Evolutionary conservation across 257 asterid genomes (phyloP), one percentile per base, ranked within the genome.

Genomic region (Solanum etuberosum): DNA sequence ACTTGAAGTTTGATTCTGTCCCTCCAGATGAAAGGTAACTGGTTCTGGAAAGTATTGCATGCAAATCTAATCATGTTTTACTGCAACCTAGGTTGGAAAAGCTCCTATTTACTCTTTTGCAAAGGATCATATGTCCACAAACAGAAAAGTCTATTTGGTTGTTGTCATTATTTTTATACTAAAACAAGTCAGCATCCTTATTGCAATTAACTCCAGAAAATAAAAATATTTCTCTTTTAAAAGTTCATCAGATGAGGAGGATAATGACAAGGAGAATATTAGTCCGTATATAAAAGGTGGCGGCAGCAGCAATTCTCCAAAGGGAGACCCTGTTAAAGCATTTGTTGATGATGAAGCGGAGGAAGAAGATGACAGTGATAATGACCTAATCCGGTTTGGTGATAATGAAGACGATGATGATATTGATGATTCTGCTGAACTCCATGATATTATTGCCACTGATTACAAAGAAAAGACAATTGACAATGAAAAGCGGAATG

Each of bases 331-430:
- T 68, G 95, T 94, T 72, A 94, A 94, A 88, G 91, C 89, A 88
- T 95, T 97, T 91, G 88, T 96, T 67, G 99, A 96, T 70, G 98
- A 95, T 71, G 99, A 96, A 92, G 99, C 99, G n/a, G 98, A 93
- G 92, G 99, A 93, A 91, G 99, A 96, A 89, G 96, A 94, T 87
- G 98, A 94, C 86, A 91, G 98, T 90, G 98, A 95, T 78, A 85
- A 93, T 87, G 98, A 94, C 88, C 91, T 89, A 43, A 35, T 43
- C 43, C 90, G 91, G 78, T 92, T 92, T 71, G 86, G 88, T 85
- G 98, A 94, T 87, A 92, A 91, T 77, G 98, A 95, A 88, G 95
- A 92, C n/a, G 96, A 91, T 70, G 98, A 92, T 86, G 96, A 94
- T 87, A 86, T 87, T 86, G 98, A 93, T 51, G 98, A 94, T 91